Evolutionary conservation across 2,329 filamentous ascomycete species (phyloP).

Genomic region (Tolypocladium paradoxum): DNA sequence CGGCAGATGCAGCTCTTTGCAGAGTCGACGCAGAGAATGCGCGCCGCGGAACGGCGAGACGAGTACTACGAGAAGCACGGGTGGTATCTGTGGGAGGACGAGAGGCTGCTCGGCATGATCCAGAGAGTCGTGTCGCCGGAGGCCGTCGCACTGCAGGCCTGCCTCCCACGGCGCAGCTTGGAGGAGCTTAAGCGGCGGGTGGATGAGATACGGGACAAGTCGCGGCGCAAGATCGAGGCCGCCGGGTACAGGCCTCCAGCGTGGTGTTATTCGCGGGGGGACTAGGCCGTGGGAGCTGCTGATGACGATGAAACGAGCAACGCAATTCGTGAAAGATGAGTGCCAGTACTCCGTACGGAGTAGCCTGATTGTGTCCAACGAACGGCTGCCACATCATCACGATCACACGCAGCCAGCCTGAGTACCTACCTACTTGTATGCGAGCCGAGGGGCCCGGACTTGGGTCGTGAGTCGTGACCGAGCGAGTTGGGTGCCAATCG

Average conservation of each 20-base stretch:
- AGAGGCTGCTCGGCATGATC: conserved; percentile 13
- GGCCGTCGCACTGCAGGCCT: conserved; percentile 2
- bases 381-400: background rate
- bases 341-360: no score
- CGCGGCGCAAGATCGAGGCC: conserved; percentile 10
- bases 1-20: conserved; percentile 9
- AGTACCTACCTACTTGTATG: no score
- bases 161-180: conserved; percentile 8
- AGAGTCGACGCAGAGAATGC: conserved; percentile 6
- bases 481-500: no score
- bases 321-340: background rate
- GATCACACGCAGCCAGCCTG: background rate
- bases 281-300: background rate
- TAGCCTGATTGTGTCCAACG: background rate
- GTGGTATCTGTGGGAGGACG: conserved; percentile 16
- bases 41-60: background rate
- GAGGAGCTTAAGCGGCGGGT: conserved; percentile 11
- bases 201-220: conserved; percentile 9
- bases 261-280: conserved; percentile 12
- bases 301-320: background rate
- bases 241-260: conserved; percentile 9
- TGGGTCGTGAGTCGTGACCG: no score
- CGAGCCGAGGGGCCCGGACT: background rate
- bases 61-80: conserved; percentile 12
- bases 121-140: conserved; percentile 8